These are phyloP conservation scores for Myriosclerotinia duriaeana DNA, from an alignment of 2,329 filamentous ascomycete species.

Conservation along the genomic window DNA sequence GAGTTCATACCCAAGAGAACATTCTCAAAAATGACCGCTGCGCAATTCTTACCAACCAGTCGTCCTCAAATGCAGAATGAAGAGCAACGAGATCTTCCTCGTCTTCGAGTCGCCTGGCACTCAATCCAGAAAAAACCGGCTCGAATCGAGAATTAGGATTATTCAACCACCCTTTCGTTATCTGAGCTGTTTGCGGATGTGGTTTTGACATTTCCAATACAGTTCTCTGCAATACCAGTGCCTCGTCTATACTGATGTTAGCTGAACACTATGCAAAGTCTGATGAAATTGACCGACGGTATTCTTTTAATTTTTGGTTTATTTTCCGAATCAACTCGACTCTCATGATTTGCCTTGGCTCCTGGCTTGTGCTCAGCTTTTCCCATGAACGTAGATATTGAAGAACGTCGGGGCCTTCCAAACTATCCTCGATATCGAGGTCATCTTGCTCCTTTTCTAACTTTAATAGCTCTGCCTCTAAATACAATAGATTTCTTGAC, in stretches of 20 bases:
- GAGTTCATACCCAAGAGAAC: no score
- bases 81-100: not conserved
- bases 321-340: not conserved
- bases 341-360: not conserved
- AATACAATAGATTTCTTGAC: not conserved
- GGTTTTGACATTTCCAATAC: not conserved
- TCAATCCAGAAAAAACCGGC: not conserved
- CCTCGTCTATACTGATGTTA: not conserved
- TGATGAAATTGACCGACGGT: not conserved
- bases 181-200: not conserved
- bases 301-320: not conserved
- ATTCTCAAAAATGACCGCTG: no score
- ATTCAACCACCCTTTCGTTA: not conserved
- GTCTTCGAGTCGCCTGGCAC: not conserved
- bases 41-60: no score
- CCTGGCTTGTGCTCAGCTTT: not conserved
- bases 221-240: not conserved
- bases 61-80: not conserved
- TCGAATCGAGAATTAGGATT: not conserved
- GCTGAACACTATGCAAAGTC: no score
- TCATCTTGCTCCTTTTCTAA: constrained; percentile 10
- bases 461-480: not conserved
- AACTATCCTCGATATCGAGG: not conserved
- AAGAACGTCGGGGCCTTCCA: not conserved
- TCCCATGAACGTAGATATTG: not conserved